Evolutionary conservation across 2,329 filamentous ascomycete species (phyloP).

Genomic region (Neospermospora avenae): DNA sequence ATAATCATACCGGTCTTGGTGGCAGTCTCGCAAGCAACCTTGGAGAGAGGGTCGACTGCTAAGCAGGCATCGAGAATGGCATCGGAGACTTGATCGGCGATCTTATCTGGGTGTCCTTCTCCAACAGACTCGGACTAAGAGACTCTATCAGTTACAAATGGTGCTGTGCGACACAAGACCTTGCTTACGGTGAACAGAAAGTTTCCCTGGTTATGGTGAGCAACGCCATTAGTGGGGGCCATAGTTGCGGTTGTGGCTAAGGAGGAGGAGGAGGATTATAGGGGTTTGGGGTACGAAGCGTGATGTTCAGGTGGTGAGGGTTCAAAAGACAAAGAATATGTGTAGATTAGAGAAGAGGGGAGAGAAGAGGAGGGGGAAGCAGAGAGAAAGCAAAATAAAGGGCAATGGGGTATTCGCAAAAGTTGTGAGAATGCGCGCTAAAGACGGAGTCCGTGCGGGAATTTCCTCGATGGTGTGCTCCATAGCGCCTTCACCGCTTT

Average conservation of each 20-base stretch:
- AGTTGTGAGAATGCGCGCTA: slow-evolving; percentile 5
- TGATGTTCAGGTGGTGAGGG: slow-evolving; percentile 36
- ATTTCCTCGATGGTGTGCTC: slow-evolving; percentile 3
- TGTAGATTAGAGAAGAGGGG: neutral
- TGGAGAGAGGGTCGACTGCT: slow-evolving; percentile 90
- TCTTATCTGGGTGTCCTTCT: slow-evolving; percentile 94
- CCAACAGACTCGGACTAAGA: slow-evolving; percentile 77
- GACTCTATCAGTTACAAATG: slow-evolving; percentile 13
- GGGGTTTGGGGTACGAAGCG: slow-evolving; percentile 43
- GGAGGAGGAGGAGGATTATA: slow-evolving; percentile 35
- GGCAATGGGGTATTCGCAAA: slow-evolving; percentile 1
- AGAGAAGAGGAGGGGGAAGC: slow-evolving; percentile 4
- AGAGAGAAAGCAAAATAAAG: neutral
- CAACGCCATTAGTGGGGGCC: slow-evolving; percentile 41
- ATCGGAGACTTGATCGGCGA: slow-evolving; percentile 97
- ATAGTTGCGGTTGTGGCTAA: slow-evolving; percentile 65
- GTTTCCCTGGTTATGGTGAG: slow-evolving; percentile 57
- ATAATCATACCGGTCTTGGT: slow-evolving; percentile 99
- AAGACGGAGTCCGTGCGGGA: neutral
- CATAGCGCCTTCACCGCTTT: neutral
- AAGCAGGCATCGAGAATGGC: slow-evolving; percentile 98
- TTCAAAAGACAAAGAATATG: slow-evolving; percentile 1
- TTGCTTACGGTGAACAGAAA: slow-evolving; percentile 76
- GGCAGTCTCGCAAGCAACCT: slow-evolving; percentile 98
- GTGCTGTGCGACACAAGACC: neutral